A percentile compares a stretch with the other conserved stretches of the same genome.
These are phyloP conservation scores for Odonthalia washingtoniensis DNA, from an alignment of 31 red algal genomes.

Conservation along the genomic window DNA sequence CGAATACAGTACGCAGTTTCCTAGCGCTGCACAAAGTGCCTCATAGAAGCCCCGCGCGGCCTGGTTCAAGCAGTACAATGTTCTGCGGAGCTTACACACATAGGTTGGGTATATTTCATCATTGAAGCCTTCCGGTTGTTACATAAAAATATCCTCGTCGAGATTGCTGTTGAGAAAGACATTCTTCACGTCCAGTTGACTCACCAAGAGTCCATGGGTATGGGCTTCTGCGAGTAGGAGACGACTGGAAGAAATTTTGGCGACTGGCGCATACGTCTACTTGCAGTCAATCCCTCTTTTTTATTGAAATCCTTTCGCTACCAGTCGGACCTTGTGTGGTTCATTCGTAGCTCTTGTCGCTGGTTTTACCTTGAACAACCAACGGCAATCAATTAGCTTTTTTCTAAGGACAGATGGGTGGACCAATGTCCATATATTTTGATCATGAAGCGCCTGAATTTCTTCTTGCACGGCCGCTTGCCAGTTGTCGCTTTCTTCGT, in stretches of 20 bases:
- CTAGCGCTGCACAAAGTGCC: too few species aligned
- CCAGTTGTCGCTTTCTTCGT: conserved; percentile 12
- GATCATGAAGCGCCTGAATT: not conserved
- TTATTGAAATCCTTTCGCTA: conserved; percentile 22
- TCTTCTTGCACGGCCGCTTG: not conserved
- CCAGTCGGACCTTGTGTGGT: not conserved
- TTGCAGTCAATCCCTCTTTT: not conserved
- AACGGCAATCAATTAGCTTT: conserved; percentile 18
- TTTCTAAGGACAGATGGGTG: not conserved
- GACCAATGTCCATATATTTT: conserved; percentile 1
- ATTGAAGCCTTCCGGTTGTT: too few species aligned
- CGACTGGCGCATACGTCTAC: not conserved
- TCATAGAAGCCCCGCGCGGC: too few species aligned
- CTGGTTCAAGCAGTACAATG: too few species aligned
- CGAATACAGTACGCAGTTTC: too few species aligned
- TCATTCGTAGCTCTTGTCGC: not conserved
- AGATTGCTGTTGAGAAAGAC: too few species aligned
- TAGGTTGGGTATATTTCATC: too few species aligned
- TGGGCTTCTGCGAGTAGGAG: not conserved
- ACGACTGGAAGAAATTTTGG: not conserved
- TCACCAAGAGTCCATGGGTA: not conserved
- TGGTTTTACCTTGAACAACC: conserved; percentile 5
- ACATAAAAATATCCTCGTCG: too few species aligned
- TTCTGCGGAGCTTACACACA: too few species aligned
- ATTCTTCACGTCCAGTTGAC: not conserved